Evolutionary conservation across 2,329 filamentous ascomycete genomes (phyloP).

Genomic region (Paecilomyces dactylethromorphus): DNA sequence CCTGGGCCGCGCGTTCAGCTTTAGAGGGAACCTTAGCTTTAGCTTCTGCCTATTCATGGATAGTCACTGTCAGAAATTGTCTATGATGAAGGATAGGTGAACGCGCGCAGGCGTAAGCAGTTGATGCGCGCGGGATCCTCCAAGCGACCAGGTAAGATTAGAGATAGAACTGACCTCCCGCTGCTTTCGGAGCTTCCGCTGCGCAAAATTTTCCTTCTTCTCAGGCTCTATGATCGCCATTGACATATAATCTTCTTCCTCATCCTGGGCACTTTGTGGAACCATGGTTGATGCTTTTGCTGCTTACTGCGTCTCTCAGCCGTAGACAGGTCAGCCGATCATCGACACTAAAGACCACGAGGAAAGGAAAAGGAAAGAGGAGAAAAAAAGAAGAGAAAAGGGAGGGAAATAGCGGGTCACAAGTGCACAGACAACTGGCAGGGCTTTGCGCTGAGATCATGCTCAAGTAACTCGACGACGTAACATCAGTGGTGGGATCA

Average conservation of each 20-base stretch:
- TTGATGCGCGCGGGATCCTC: constrained; percentile 1
- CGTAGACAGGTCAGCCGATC: background rate
- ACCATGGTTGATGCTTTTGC: constrained; percentile 6
- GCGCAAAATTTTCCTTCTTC: constrained; percentile 56
- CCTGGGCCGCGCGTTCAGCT: constrained; percentile 70
- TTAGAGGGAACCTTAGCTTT: constrained; percentile 66
- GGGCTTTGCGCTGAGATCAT: background rate
- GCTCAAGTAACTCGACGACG: background rate
- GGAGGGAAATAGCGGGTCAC: background rate
- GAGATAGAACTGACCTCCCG: constrained; percentile 35
- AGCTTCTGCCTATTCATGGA: constrained; percentile 52
- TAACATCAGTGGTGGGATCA: background rate
- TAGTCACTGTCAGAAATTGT: constrained; percentile 18
- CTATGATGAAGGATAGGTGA: constrained; percentile 45
- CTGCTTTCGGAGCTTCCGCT: constrained; percentile 50
- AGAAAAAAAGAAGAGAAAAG: background rate
- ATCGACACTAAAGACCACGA: background rate
- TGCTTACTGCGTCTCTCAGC: background rate
- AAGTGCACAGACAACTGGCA: background rate
- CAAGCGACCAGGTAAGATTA: constrained; percentile 3
- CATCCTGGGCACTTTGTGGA: constrained; percentile 45
- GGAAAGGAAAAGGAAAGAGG: background rate
- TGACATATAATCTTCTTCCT: constrained; percentile 94
- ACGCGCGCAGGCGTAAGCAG: constrained; percentile 51
- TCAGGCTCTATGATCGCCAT: constrained; percentile 75